Evolutionary conservation across 1,139 yeast genomes (phyloP).

Genomic region (Scheffersomyces titani): DNA sequence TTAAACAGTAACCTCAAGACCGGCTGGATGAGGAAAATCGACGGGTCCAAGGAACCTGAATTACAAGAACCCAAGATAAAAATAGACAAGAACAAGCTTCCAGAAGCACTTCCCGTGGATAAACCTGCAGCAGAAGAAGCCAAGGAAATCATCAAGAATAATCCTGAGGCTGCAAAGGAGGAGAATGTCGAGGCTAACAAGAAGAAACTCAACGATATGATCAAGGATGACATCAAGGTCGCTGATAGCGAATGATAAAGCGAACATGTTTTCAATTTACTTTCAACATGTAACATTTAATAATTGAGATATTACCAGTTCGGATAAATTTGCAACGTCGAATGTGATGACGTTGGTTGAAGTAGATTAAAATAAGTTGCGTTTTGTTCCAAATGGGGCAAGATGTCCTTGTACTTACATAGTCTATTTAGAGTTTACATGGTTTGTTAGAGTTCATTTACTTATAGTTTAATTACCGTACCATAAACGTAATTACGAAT

Average conservation of each 20-base stretch:
- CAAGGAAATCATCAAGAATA: slow-evolving; percentile 35
- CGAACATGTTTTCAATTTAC: not conserved
- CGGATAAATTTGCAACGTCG: not conserved
- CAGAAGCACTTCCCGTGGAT: slow-evolving; percentile 47
- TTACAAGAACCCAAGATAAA: slow-evolving; percentile 17
- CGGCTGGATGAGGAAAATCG: slow-evolving; percentile 55
- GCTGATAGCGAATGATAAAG: not conserved
- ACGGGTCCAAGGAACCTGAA: slow-evolving; percentile 19
- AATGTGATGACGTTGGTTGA: not conserved
- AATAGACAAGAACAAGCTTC: slow-evolving; percentile 34
- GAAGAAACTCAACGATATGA: slow-evolving; percentile 26
- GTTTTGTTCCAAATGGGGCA: not conserved
- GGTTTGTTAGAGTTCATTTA: too few species aligned
- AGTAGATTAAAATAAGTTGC: not conserved
- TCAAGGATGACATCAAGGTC: slow-evolving; percentile 10
- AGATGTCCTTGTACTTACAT: not conserved
- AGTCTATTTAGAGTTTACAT: not conserved
- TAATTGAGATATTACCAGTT: not conserved
- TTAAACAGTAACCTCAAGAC: slow-evolving; percentile 58
- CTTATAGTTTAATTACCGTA: not conserved
- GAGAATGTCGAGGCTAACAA: slow-evolving; percentile 20
- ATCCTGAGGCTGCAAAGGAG: slow-evolving; percentile 30
- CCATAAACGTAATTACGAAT: not conserved
- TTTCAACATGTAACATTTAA: not conserved
- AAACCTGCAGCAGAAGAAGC: slow-evolving; percentile 41